phyloP scores from a whole-genome alignment of 2,329 filamentous ascomycete genomes.

The Phialophora verrucosa region DNA sequence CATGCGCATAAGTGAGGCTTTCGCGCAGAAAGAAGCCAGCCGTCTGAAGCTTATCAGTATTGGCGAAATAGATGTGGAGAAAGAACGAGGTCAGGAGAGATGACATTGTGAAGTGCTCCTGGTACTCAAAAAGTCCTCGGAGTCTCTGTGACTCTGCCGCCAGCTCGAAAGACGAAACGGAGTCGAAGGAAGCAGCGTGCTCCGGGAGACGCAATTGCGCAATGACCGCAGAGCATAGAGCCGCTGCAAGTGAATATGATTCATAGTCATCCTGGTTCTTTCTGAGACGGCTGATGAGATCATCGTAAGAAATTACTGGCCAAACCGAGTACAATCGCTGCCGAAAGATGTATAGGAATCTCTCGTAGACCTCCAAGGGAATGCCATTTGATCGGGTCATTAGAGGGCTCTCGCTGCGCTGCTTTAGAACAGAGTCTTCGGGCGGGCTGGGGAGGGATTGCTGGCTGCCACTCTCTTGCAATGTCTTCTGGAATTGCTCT shows the following conservation, averaged over 20 bases:
- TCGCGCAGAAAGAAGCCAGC: conserved; percentile 58
- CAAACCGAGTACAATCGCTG: conserved; percentile 14
- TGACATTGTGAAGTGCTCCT: conserved; percentile 26
- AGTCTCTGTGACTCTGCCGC: conserved; percentile 13
- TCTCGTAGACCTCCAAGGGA: conserved; percentile 3
- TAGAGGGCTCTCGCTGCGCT: neutral
- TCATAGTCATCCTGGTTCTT: conserved; percentile 11
- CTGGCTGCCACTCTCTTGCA: conserved; percentile 3
- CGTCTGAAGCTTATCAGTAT: conserved; percentile 34
- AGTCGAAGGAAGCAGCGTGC: conserved; percentile 2
- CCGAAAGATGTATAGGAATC: conserved; percentile 9
- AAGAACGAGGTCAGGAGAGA: conserved; percentile 57
- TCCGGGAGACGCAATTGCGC: conserved; percentile 15
- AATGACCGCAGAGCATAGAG: conserved; percentile 21
- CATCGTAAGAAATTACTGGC: conserved; percentile 9
- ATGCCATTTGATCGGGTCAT: neutral
- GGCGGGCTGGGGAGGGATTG: conserved; percentile 4
- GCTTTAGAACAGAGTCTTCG: neutral
- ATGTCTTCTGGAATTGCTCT: conserved; percentile 14
- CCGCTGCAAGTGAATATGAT: conserved; percentile 13
- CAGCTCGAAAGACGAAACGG: conserved; percentile 11
- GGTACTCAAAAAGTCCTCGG: conserved; percentile 14
- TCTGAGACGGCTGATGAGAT: conserved; percentile 6
- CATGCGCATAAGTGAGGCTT: conserved; percentile 59
- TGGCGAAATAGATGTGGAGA: conserved; percentile 59